A percentile compares a stretch with the other conserved stretches of the same genome.
Evolutionary conservation across 768 basidiomycete genomes (phyloP).

Genomic region (Podaxis sp.): DNA sequence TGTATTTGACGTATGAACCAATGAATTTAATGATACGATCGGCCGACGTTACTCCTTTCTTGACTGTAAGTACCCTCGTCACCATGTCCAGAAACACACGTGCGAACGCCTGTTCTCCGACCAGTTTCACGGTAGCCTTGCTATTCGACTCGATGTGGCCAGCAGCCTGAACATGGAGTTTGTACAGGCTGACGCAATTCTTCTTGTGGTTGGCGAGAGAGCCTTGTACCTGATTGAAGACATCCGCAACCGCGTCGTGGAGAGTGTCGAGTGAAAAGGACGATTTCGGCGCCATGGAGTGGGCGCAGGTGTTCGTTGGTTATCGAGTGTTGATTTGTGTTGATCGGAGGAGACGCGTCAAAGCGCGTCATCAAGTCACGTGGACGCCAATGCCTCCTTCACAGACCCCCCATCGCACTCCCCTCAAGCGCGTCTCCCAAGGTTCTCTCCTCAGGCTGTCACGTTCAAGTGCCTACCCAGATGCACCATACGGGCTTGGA

Average conservation of each 20-base stretch:
- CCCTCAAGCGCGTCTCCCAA: conserved; percentile 86
- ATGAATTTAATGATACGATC: conserved; percentile 88
- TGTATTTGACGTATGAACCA: conserved; percentile 77
- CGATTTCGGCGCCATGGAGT: conserved; percentile 17
- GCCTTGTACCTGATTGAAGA: conserved; percentile 79
- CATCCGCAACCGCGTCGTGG: conserved; percentile 34
- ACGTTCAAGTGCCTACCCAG: conserved; percentile 66
- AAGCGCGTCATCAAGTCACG: conserved; percentile 13
- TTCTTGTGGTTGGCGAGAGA: conserved; percentile 90
- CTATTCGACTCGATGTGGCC: conserved; percentile 50
- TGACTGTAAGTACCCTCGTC: conserved; percentile 69
- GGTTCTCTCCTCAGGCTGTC: conserved; percentile 88
- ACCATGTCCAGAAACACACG: conserved; percentile 74
- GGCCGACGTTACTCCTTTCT: conserved; percentile 82
- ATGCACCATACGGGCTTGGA: conserved; percentile 81
- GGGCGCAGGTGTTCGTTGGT: not conserved
- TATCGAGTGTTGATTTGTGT: conserved; percentile 2
- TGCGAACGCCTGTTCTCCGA: conserved; percentile 81
- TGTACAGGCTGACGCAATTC: conserved; percentile 85
- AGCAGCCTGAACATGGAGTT: conserved; percentile 72
- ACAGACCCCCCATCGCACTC: conserved; percentile 70
- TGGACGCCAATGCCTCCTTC: conserved; percentile 22
- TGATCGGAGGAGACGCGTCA: conserved; percentile 9
- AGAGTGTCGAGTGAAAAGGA: conserved; percentile 30
- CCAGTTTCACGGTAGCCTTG: conserved; percentile 46